These are phyloP conservation scores for Yueomyces sinensis DNA, from an alignment of 805 yeast genomes.

Conservation along the genomic window DNA sequence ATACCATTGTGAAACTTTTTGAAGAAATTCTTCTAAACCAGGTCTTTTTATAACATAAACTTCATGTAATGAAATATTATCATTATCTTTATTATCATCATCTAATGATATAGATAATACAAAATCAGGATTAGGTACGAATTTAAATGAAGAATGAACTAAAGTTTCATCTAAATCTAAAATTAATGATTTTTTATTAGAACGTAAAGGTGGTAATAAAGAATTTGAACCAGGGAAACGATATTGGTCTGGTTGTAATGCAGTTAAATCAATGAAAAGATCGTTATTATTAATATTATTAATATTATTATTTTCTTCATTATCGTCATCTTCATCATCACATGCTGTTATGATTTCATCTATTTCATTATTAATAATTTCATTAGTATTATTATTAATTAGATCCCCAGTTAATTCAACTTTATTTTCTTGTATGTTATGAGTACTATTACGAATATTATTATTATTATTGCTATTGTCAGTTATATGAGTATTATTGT, in stretches of 20 bases:
- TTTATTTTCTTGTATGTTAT: not conserved
- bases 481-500: not conserved
- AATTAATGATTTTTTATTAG: conserved; percentile 70
- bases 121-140: conserved; percentile 84
- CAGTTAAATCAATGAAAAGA: conserved; percentile 36
- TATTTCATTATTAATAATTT: too few species aligned
- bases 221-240: conserved; percentile 54
- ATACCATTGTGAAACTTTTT: conserved; percentile 67
- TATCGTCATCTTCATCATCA: conserved; percentile 1
- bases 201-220: conserved; percentile 40
- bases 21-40: conserved; percentile 89
- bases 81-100: conserved; percentile 77
- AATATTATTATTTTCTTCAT: conserved; percentile 4
- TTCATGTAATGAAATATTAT: too few species aligned
- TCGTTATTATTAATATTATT: not conserved
- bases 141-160: conserved; percentile 91
- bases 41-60: conserved; percentile 96
- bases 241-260: conserved; percentile 60
- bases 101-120: conserved; percentile 89
- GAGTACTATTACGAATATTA: not conserved
- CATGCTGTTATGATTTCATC: not conserved
- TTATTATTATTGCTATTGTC: not conserved
- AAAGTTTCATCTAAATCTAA: conserved; percentile 92
- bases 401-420: not conserved
- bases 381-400: not conserved